Evolutionary conservation across 257 asterid genomes (phyloP).

Genomic region (Scutellaria baicalensis): DNA sequence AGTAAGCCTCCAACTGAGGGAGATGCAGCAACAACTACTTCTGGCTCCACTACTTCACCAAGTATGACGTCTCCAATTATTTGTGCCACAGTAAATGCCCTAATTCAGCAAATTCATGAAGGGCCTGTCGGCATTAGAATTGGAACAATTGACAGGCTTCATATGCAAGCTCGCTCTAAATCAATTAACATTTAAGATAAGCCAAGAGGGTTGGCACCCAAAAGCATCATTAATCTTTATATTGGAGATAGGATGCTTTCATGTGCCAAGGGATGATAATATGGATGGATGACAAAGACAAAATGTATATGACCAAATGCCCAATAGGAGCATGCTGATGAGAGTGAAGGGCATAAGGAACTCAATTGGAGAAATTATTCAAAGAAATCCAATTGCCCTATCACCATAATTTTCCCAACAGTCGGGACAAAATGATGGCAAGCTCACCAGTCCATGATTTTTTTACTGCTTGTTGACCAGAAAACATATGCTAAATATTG

Average conservation of each 20-base stretch:
- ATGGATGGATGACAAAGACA: neutral
- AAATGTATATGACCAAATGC: neutral
- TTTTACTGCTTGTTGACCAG: conserved; percentile 3
- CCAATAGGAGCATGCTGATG: neutral
- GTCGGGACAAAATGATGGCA: conserved; percentile 2
- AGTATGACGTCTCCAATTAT: conserved; percentile 72
- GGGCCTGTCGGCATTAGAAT: conserved; percentile 3
- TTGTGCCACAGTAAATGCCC: conserved; percentile 76
- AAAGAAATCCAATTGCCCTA: neutral
- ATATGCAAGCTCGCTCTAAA: conserved; percentile 9
- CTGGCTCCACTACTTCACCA: conserved; percentile 83
- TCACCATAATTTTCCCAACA: neutral
- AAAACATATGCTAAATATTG: neutral
- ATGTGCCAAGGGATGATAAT: neutral
- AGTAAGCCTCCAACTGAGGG: conserved; percentile 93
- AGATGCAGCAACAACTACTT: conserved; percentile 66
- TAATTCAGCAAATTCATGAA: conserved; percentile 27
- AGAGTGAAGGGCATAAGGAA: neutral
- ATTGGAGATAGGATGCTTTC: neutral
- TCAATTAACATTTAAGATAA: neutral
- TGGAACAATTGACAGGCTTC: conserved; percentile 2
- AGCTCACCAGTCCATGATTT: neutral
- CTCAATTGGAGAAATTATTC: neutral
- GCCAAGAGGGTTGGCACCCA: neutral
- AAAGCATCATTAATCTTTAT: neutral